Evolutionary conservation across 805 yeast species (phyloP).

Genomic region (Yarrowia sp.): DNA sequence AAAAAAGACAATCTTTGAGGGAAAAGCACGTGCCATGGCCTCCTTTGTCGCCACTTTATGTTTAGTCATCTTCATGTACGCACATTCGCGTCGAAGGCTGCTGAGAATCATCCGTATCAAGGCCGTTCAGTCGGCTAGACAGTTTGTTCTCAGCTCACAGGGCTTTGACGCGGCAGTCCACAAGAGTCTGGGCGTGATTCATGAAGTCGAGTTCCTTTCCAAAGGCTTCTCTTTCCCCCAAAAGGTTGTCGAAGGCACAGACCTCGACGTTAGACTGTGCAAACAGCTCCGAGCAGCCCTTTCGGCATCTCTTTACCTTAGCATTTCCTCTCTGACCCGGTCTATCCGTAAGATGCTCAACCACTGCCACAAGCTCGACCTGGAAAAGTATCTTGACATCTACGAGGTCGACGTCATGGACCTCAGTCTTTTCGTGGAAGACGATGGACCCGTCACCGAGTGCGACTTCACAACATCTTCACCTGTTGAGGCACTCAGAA

Average conservation of each 20-base stretch:
- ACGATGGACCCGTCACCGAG: constrained; percentile 11
- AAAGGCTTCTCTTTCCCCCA: constrained; percentile 43
- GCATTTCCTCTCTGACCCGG: constrained; percentile 48
- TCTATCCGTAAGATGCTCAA: constrained; percentile 48
- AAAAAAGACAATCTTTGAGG: constrained; percentile 36
- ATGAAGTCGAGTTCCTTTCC: constrained; percentile 48
- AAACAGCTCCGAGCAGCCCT: constrained; percentile 50
- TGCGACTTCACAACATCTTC: not conserved
- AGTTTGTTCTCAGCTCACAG: constrained; percentile 44
- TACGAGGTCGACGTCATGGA: constrained; percentile 51
- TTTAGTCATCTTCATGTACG: constrained; percentile 47
- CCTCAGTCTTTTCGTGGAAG: constrained; percentile 25
- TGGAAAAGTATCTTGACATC: constrained; percentile 55
- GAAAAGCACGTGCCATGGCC: constrained; percentile 40
- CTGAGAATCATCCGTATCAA: constrained; percentile 48
- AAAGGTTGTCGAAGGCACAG: constrained; percentile 40
- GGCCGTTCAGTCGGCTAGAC: constrained; percentile 45
- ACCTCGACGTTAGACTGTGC: constrained; percentile 42
- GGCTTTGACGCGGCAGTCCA: constrained; percentile 47
- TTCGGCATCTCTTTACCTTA: constrained; percentile 47
- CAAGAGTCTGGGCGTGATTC: constrained; percentile 46
- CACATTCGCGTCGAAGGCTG: constrained; percentile 49
- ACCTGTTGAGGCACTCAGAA: constrained; percentile 26
- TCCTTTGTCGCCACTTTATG: constrained; percentile 47
- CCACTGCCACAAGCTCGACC: constrained; percentile 49